Percentiles rank a stretch among this genome's conserved stretches.
phyloP scores from a whole-genome alignment of 371 early-diverging fungal genomes.

The Haplosporangium sp. region DNA sequence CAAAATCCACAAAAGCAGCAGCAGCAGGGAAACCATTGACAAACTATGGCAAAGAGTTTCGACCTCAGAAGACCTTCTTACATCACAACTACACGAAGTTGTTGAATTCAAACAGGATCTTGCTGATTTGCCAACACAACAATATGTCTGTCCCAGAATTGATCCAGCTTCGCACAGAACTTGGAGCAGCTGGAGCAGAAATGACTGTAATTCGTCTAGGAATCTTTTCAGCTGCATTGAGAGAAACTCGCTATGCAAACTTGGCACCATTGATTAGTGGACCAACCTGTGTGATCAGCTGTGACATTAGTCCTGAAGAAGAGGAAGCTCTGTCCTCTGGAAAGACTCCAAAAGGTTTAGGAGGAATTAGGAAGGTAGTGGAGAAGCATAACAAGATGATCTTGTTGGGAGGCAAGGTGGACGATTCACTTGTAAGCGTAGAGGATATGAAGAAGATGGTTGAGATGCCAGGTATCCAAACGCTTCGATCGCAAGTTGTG shows the following conservation, averaged over 20 bases:
- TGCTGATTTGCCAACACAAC: constrained; percentile 77
- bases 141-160: constrained; percentile 74
- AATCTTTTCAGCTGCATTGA: constrained; percentile 66
- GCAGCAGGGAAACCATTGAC: constrained; percentile 42
- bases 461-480: constrained; percentile 67
- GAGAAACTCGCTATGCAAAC: constrained; percentile 67
- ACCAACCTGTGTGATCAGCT: constrained; percentile 68
- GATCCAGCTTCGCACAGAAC: constrained; percentile 65
- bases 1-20: constrained; percentile 19
- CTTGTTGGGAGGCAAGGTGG: constrained; percentile 74
- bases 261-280: constrained; percentile 66
- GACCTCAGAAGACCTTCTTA: constrained; percentile 56
- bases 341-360: constrained; percentile 60
- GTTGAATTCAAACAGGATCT: constrained; percentile 64
- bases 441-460: constrained; percentile 67
- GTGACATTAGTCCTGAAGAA: constrained; percentile 58
- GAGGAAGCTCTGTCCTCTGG: constrained; percentile 47
- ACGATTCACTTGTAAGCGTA: constrained; percentile 64
- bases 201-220: constrained; percentile 67
- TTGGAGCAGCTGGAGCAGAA: constrained; percentile 55
- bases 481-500: constrained; percentile 65
- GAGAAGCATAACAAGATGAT: constrained; percentile 73
- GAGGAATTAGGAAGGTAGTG: constrained; percentile 61
- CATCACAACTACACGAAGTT: constrained; percentile 64
- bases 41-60: constrained; percentile 57